Conservation (phyloP, 2,329 filamentous ascomycete genomes). For the Ceratocystis huliohia region DNA sequence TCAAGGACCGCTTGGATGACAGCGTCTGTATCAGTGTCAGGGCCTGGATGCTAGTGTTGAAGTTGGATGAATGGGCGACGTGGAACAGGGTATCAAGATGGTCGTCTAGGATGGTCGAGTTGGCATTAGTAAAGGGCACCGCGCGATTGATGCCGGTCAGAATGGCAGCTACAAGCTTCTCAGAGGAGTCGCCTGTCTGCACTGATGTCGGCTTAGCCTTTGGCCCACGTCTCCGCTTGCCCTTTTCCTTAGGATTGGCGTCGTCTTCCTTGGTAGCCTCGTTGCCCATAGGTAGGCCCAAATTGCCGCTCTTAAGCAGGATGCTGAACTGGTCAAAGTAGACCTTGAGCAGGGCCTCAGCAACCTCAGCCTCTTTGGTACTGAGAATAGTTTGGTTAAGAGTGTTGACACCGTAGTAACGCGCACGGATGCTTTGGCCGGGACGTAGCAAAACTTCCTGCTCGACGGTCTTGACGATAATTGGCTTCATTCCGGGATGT, state of each 20-base stretch:
- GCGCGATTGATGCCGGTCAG: constrained; percentile 91
- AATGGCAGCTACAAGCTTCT: constrained; percentile 85
- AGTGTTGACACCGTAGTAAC: constrained; percentile 93
- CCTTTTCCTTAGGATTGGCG: constrained; percentile 22
- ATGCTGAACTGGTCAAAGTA: constrained; percentile 85
- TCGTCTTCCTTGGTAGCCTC: constrained; percentile 27
- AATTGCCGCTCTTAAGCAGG: constrained; percentile 53
- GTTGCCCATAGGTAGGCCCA: constrained; percentile 31
- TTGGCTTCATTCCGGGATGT: constrained; percentile 86
- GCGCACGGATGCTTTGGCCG: constrained; percentile 74
- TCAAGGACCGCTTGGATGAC: constrained; percentile 63
- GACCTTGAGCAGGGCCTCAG: constrained; percentile 69
- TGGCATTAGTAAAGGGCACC: constrained; percentile 78
- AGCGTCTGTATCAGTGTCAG: constrained; percentile 91
- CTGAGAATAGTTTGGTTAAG: constrained; percentile 93
- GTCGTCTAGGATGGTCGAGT: constrained; percentile 56
- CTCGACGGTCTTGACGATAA: constrained; percentile 75
- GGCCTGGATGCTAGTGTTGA: constrained; percentile 95
- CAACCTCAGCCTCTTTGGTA: constrained; percentile 66
- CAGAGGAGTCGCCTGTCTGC: constrained; percentile 28
- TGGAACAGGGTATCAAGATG: constrained; percentile 90
- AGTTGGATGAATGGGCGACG: constrained; percentile 95
- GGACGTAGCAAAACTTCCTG: constrained; percentile 77
- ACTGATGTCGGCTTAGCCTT: constrained; percentile 8
- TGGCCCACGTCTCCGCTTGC: constrained; percentile 25